Evolutionary conservation across 106 monocot genomes (phyloP).

Genomic region (Iris macrosiphon): DNA sequence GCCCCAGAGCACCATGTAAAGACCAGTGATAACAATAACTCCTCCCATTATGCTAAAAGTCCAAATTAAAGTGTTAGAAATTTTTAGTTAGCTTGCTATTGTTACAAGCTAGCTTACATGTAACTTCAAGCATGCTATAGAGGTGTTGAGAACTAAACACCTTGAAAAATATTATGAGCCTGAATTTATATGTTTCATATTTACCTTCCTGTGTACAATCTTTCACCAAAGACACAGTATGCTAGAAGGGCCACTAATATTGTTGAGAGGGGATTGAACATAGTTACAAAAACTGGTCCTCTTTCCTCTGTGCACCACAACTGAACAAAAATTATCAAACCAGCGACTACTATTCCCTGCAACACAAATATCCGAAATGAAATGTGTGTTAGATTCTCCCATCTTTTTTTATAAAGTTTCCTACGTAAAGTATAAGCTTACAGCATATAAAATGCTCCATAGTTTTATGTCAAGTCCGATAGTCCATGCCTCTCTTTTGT

Average conservation of each 20-base stretch:
- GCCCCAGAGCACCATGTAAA: conserved; percentile 77
- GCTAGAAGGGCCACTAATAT: conserved; percentile 71
- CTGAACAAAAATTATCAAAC: conserved; percentile 65
- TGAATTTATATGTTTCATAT: not conserved
- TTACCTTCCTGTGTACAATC: conserved; percentile 71
- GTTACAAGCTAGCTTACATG: no score
- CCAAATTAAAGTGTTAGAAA: not conserved
- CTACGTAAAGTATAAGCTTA: no score
- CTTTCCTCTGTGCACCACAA: conserved; percentile 79
- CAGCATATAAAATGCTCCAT: conserved; percentile 69
- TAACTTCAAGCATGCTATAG: no score
- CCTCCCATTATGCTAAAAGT: conserved; percentile 71
- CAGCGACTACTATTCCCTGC: conserved; percentile 67
- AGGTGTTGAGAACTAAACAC: no score
- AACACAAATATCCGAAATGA: not conserved
- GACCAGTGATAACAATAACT: conserved; percentile 49
- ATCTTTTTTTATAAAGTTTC: no score
- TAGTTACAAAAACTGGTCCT: conserved; percentile 95
- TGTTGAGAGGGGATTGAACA: conserved; percentile 84
- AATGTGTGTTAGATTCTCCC: no score
- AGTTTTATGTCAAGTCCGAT: conserved; percentile 55
- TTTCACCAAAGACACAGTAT: conserved; percentile 74
- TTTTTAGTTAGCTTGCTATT: not conserved
- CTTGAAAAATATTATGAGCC: not conserved
- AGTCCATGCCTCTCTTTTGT: conserved; percentile 46